Evolutionary conservation across 495 filamentous ascomycete species (phyloP), one percentile per base, ranked within the genome.

Genomic region (Chlorociboria aeruginascens): DNA sequence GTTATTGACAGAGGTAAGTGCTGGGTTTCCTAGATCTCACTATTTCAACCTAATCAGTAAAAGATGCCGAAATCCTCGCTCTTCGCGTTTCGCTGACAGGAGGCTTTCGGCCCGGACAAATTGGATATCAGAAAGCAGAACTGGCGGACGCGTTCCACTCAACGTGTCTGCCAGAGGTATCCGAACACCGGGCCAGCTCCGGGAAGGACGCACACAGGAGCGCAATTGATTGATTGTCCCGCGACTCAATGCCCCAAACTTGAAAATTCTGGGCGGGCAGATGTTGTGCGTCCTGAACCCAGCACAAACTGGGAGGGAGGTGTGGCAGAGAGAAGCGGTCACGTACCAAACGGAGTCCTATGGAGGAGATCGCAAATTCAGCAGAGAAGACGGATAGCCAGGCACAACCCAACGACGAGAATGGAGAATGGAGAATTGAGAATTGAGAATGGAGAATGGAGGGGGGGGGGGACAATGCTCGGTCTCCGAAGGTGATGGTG

Each of bases 41-140:
- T 60, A 47, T 56, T 40, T 8, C 10, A 46, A 7, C 8, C 33
- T 34, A 39, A 48, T 58, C 29, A 58, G 55, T 40, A 32, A 7
- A 34, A 9, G 45, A 13, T 46, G 33, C 13, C 40, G n/a, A 13
- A n/a, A 14, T 30, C 10, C 20, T 34, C 33, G n/a, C n/a, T n/a
- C 43, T 49, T n/a, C n/a, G n/a, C n/a, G 7, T 35, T 17, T 12
- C 49, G 40, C 45, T 49, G 30, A 52, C 45, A 46, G 16, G 14
- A 42, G 42, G 3, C 43, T 39, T n/a, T 39, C 13, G 36, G 36
- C n/a, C 8, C 20, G 20, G 20, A 25, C 20, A 4, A 25, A 25
- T 39, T 39, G 36, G 13, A 39, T 14, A 39, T 39, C 6, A 39
- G 6, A 14, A 14, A 39, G n/a, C 36, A 14, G n/a, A 14, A 39